These are phyloP conservation scores for Trichoderma lentiforme DNA, from an alignment of 2,329 filamentous ascomycete species.

Conservation along the genomic window DNA sequence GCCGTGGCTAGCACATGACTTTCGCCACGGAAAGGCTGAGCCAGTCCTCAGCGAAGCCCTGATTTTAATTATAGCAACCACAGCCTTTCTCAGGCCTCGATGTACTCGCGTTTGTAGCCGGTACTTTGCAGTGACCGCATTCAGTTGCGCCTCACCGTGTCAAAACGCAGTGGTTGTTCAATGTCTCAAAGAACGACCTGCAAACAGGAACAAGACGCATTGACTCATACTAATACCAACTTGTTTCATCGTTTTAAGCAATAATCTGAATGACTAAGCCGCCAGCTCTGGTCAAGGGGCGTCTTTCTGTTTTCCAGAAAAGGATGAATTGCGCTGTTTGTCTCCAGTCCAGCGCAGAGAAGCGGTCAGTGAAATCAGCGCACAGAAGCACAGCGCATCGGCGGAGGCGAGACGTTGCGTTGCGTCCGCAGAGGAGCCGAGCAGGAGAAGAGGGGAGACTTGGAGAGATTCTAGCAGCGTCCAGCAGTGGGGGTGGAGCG, in stretches of 20 bases:
- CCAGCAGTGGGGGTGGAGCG: slow-evolving; percentile 14
- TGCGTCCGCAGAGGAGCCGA: slow-evolving; percentile 8
- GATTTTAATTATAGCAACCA: slow-evolving; percentile 16
- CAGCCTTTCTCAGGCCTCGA: background rate
- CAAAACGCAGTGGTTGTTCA: background rate
- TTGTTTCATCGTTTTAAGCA: background rate
- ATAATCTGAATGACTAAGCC: background rate
- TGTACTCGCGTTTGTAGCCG: background rate
- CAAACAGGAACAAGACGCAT: background rate
- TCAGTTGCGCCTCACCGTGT: slow-evolving; percentile 8
- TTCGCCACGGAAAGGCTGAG: slow-evolving; percentile 15
- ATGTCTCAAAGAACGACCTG: background rate
- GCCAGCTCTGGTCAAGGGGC: background rate
- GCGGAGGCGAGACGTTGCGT: slow-evolving; percentile 3
- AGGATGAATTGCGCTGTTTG: background rate
- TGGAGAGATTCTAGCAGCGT: background rate
- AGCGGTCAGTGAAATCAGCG: slow-evolving; percentile 12
- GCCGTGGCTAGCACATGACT: slow-evolving; percentile 5
- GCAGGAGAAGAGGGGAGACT: background rate
- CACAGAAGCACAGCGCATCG: background rate
- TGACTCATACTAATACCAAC: background rate
- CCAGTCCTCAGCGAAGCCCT: slow-evolving; percentile 6
- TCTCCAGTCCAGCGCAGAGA: slow-evolving; percentile 7
- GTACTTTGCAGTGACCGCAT: slow-evolving; percentile 5
- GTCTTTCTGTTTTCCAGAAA: background rate